A percentile compares a stretch with the other conserved stretches of the same genome.
Conservation (phyloP, 1,284 basidiomycete species). For the Schizophyllum amplum region DNA sequence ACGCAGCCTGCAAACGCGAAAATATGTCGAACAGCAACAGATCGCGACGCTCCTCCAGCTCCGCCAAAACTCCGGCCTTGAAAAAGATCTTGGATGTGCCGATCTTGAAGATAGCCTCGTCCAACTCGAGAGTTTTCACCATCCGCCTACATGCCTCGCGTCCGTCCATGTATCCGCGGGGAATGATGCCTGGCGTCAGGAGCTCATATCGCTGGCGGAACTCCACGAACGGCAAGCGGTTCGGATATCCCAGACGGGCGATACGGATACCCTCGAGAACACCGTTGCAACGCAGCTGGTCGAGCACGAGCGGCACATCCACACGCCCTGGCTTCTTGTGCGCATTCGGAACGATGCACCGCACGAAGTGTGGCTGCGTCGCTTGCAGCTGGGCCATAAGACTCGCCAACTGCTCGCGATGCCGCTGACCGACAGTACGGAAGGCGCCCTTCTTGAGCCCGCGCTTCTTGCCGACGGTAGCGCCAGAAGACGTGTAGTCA, state of each 20-base stretch:
- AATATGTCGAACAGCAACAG: slow-evolving; percentile 84
- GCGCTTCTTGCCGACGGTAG: slow-evolving; percentile 64
- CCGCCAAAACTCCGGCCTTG: slow-evolving; percentile 98
- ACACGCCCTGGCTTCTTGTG: slow-evolving; percentile 90
- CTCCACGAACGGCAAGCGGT: slow-evolving; percentile 93
- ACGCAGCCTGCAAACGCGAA: slow-evolving; percentile 79
- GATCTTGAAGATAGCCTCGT: slow-evolving; percentile 81
- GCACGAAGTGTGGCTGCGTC: slow-evolving; percentile 97
- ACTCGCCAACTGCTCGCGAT: slow-evolving; percentile 92
- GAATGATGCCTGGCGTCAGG: slow-evolving; percentile 88
- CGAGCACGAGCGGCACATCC: slow-evolving; percentile 91
- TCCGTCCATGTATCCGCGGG: slow-evolving; percentile 94
- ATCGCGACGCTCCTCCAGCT: slow-evolving; percentile 92
- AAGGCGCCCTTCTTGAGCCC: slow-evolving; percentile 93
- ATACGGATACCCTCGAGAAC: slow-evolving; percentile 99
- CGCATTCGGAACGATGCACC: slow-evolving; percentile 95
- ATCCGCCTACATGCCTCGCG: slow-evolving; percentile 92
- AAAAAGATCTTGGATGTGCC: slow-evolving; percentile 95
- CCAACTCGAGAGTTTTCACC: slow-evolving; percentile 85
- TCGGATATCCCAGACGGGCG: slow-evolving; percentile 95
- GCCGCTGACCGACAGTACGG: slow-evolving; percentile 90
- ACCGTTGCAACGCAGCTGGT: slow-evolving; percentile 97
- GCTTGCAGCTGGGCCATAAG: slow-evolving; percentile 89
- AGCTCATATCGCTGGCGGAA: slow-evolving; percentile 97
- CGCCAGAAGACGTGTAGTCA: slow-evolving; percentile 55